These are phyloP conservation scores for Coniophora puteana DNA, from an alignment of 1,284 basidiomycete genomes.

Conservation along the genomic window DNA sequence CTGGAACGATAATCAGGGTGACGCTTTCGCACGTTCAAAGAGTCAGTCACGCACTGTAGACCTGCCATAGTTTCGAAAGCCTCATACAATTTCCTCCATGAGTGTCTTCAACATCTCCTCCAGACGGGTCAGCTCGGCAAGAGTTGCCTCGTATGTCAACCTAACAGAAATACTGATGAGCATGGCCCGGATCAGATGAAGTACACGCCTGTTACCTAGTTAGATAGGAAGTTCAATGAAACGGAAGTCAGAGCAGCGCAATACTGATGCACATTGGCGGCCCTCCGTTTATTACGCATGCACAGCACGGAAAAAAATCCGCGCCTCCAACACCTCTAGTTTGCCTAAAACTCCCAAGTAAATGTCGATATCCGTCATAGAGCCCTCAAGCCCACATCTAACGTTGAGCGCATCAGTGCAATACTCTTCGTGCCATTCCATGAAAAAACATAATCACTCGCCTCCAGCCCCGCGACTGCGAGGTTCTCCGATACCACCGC, in stretches of 20 bases:
- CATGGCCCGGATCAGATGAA: background rate
- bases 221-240: background rate
- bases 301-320: conserved; percentile 90
- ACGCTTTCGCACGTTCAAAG: background rate
- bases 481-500: conserved; percentile 67
- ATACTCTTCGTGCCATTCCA: conserved; percentile 85
- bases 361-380: conserved; percentile 73
- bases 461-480: conserved; percentile 61
- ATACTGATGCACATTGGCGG: conserved; percentile 18
- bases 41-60: conserved; percentile 81
- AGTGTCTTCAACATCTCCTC: conserved; percentile 96
- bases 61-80: conserved; percentile 97
- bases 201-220: background rate
- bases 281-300: conserved; percentile 81
- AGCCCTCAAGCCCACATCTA: conserved; percentile 78
- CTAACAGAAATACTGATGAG: conserved; percentile 35
- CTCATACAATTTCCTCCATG: conserved; percentile 91
- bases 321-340: conserved; percentile 90
- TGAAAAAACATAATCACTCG: conserved; percentile 60
- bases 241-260: background rate
- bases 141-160: conserved; percentile 84
- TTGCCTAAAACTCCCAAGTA: conserved; percentile 90
- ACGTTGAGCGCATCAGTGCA: conserved; percentile 86
- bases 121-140: conserved; percentile 93
- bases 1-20: conserved; percentile 33